phyloP scores from a whole-genome alignment of 2,329 filamentous ascomycete genomes.

The Dothiorella sarmentorum region DNA sequence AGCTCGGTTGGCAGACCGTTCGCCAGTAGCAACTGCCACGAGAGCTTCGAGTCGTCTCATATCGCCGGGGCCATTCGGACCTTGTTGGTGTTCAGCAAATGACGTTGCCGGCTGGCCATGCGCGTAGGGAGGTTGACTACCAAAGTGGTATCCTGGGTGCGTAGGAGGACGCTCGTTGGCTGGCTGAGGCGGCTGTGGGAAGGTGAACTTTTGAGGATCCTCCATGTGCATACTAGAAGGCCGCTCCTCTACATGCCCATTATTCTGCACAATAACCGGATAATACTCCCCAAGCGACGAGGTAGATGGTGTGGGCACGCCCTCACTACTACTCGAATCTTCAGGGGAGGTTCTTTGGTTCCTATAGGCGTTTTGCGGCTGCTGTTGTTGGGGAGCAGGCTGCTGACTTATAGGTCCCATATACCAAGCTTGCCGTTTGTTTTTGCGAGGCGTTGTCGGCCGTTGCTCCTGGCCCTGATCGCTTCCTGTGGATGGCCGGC shows the following conservation, averaged over 20 bases:
- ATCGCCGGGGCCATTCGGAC: slow-evolving; percentile 37
- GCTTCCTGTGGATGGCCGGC: slow-evolving; percentile 28
- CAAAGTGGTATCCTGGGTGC: slow-evolving; percentile 27
- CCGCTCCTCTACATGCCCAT: slow-evolving; percentile 46
- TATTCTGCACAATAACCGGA: slow-evolving; percentile 51
- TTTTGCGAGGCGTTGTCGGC: slow-evolving; percentile 54
- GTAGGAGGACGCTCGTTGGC: slow-evolving; percentile 32
- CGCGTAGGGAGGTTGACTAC: slow-evolving; percentile 23
- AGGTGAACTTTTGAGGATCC: slow-evolving; percentile 38
- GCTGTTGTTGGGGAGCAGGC: slow-evolving; percentile 21
- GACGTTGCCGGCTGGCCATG: slow-evolving; percentile 29
- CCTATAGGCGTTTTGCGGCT: slow-evolving; percentile 22
- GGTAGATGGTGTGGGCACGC: slow-evolving; percentile 51
- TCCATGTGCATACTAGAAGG: slow-evolving; percentile 38
- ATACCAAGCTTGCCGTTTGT: slow-evolving; percentile 71
- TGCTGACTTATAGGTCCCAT: slow-evolving; percentile 50
- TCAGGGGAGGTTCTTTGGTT: slow-evolving; percentile 52
- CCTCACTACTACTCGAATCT: slow-evolving; percentile 55
- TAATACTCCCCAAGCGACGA: slow-evolving; percentile 50
- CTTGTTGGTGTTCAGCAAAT: neutral
- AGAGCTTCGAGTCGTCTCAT: slow-evolving; percentile 60
- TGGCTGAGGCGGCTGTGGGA: slow-evolving; percentile 26
- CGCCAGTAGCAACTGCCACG: slow-evolving; percentile 62
- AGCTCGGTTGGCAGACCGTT: slow-evolving; percentile 33
- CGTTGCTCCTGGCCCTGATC: slow-evolving; percentile 29